Percentiles rank a stretch among this genome's conserved stretches.
Conservation (phyloP, 1,284 basidiomycete species). For the Sporisorium reilianum region DNA sequence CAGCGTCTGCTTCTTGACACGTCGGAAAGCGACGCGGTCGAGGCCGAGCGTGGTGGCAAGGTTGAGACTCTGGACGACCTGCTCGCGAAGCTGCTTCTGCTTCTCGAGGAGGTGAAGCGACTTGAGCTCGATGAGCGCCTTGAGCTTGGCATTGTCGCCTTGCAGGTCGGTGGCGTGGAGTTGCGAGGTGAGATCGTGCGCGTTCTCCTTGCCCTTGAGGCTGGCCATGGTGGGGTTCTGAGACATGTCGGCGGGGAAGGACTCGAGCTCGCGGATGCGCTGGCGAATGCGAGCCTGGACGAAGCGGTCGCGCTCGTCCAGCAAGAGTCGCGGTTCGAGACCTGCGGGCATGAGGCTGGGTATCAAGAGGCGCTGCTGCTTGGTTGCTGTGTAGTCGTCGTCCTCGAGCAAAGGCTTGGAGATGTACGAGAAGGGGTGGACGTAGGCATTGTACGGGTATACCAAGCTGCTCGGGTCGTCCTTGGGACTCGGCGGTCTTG, state of each 20-base stretch:
- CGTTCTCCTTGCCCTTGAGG: conserved; percentile 50
- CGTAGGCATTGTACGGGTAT: conserved; percentile 96
- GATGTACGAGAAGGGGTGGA: conserved; percentile 80
- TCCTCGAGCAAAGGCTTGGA: conserved; percentile 60
- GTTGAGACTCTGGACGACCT: conserved; percentile 86
- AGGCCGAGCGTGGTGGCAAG: conserved; percentile 88
- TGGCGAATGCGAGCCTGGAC: conserved; percentile 90
- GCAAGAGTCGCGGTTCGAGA: conserved; percentile 88
- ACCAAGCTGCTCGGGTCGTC: conserved; percentile 84
- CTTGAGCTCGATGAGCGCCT: conserved; percentile 94
- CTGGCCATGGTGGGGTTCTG: conserved; percentile 59
- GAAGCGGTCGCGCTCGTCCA: conserved; percentile 90
- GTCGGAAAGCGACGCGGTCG: conserved; percentile 91
- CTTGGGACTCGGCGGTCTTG: conserved; percentile 52
- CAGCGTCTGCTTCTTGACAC: conserved; percentile 85
- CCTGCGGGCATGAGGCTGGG: conserved; percentile 93
- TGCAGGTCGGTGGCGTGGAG: conserved; percentile 61
- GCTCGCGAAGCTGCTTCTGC: conserved; percentile 85
- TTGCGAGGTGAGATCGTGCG: conserved; percentile 28
- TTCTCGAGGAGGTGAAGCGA: conserved; percentile 89
- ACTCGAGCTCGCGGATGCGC: conserved; percentile 88
- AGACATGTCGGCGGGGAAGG: conserved; percentile 80
- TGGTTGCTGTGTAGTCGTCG: conserved; percentile 72
- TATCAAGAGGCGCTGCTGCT: conserved; percentile 83
- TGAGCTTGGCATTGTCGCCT: conserved; percentile 78